Percentiles rank a stretch among this genome's conserved stretches.
Conservation (phyloP, 176 grass and related monocot species). For the Metroxylon sagu region DNA sequence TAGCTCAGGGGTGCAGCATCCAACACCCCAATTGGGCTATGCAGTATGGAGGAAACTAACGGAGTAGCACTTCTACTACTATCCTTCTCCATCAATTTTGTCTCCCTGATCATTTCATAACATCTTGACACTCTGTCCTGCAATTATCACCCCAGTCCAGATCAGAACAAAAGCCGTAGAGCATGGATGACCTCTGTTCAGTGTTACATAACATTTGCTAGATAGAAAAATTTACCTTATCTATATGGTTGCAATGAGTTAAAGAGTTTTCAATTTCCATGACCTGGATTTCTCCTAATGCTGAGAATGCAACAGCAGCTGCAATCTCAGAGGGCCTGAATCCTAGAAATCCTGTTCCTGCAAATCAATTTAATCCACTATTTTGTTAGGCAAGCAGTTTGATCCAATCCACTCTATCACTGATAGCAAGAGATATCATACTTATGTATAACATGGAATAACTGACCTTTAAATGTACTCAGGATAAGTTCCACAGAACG, state of each 20-base stretch:
- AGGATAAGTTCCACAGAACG: conserved; percentile 39
- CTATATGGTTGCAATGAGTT: conserved; percentile 37
- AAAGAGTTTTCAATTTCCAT: conserved; percentile 22
- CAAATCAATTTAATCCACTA: conserved; percentile 21
- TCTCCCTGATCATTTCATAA: conserved; percentile 47
- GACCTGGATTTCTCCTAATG: conserved; percentile 27
- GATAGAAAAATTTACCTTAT: conserved; percentile 42
- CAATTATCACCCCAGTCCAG: neutral
- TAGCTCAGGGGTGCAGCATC: conserved; percentile 53
- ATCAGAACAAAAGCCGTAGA: neutral
- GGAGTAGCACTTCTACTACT: conserved; percentile 13
- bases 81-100: conserved; percentile 44
- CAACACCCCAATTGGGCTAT: conserved; percentile 63
- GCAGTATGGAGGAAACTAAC: conserved; percentile 21
- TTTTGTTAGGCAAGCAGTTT: conserved; percentile 7
- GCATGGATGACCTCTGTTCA: neutral
- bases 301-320: conserved; percentile 38
- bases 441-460: no score
- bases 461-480: conserved; percentile 60
- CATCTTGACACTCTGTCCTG: conserved; percentile 62
- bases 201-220: neutral
- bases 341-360: conserved; percentile 58
- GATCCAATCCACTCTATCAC: no score
- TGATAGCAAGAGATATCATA: no score
- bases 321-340: conserved; percentile 86